A percentile compares a stretch with the other conserved stretches of the same genome.
These are phyloP conservation scores for Domatiomyces globalis DNA, from an alignment of 2,329 filamentous ascomycete genomes.

Conservation along the genomic window DNA sequence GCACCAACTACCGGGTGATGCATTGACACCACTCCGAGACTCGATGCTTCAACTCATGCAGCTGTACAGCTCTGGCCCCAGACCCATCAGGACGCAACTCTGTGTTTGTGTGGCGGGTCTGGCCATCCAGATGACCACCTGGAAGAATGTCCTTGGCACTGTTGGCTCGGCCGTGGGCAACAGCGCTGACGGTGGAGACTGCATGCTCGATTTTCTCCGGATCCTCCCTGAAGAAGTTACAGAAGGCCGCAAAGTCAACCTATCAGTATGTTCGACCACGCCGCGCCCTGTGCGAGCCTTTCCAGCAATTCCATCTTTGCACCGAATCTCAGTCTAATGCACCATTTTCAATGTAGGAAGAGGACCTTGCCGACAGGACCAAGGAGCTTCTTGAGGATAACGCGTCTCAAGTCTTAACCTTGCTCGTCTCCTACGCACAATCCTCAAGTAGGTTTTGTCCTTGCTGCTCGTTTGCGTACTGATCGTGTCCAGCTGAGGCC, in stretches of 20 bases:
- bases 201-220: slow-evolving; percentile 87
- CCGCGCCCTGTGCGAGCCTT: slow-evolving; percentile 28
- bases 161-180: slow-evolving; percentile 60
- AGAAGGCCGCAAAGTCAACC: slow-evolving; percentile 97
- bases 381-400: slow-evolving; percentile 84
- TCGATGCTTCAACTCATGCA: slow-evolving; percentile 72
- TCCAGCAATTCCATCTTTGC: slow-evolving; percentile 30
- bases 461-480: slow-evolving; percentile 2
- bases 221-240: slow-evolving; percentile 97
- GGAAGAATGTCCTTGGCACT: slow-evolving; percentile 80
- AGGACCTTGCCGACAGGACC: slow-evolving; percentile 76
- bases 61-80: slow-evolving; percentile 66
- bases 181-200: slow-evolving; percentile 59
- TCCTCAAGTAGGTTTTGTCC: slow-evolving; percentile 58
- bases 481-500: slow-evolving; percentile 46
- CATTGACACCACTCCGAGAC: slow-evolving; percentile 63
- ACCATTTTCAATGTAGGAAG: slow-evolving; percentile 56
- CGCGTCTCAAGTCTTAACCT: slow-evolving; percentile 67
- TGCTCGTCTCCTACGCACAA: slow-evolving; percentile 81
- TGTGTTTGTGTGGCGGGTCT: slow-evolving; percentile 89
- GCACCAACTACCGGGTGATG: slow-evolving; percentile 64
- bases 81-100: slow-evolving; percentile 73
- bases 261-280: slow-evolving; percentile 76
- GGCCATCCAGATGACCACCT: slow-evolving; percentile 88
- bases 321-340: slow-evolving; percentile 36